Evolutionary conservation across 2,329 filamentous ascomycete genomes (phyloP), one percentile per base, ranked within the genome.

Genomic region (Pseudogymnoascus verrucosus): DNA sequence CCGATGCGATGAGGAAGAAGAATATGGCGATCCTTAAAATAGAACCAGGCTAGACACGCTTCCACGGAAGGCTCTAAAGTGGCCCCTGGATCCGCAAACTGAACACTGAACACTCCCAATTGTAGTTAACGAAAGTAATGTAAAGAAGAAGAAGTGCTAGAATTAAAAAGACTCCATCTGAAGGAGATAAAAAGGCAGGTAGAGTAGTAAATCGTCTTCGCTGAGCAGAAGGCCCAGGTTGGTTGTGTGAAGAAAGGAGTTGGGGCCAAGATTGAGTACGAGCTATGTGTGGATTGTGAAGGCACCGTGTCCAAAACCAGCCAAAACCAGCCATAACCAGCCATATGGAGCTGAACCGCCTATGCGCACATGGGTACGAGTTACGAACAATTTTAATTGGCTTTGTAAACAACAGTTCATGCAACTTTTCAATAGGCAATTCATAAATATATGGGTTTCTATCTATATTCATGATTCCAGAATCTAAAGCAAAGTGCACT

Each of bases 51-150:
- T 57, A 57, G 47, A 34, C 47, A 57, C 47, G 47, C 47, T 57
- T 57, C 47, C n/a, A 57, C 47, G 47, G 26, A 31, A 57, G 47
- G 47, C 26, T 31, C 47, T 19, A 57, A 31, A 57, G 47, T 57
- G 47, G 47, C 47, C 47, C 47, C 47, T 57, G 47, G 26, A 57
- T 57, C 47, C 47, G 47, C 10, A 57, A 57, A 57, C 26, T 5
- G 8, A 31, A 31, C 28, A 7, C 21, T 23, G 21, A 23, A 23
- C 47, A 31, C 47, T 31, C 47, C 26, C 26, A 57, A 57, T 57
- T 57, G 47, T 57, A 57, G n/a, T 60, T 60, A 60, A 60, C 59
- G 59, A 60, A 37, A 60, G 59, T 60, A 37, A 60, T 57, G 34
- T 60, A 37, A 60, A 31, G 47, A 57, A 57, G 47, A 34, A 57